A percentile compares a stretch with the other conserved stretches of the same genome.
phyloP scores from a whole-genome alignment of 1,284 basidiomycete genomes.

The Irpex rosettiformis region DNA sequence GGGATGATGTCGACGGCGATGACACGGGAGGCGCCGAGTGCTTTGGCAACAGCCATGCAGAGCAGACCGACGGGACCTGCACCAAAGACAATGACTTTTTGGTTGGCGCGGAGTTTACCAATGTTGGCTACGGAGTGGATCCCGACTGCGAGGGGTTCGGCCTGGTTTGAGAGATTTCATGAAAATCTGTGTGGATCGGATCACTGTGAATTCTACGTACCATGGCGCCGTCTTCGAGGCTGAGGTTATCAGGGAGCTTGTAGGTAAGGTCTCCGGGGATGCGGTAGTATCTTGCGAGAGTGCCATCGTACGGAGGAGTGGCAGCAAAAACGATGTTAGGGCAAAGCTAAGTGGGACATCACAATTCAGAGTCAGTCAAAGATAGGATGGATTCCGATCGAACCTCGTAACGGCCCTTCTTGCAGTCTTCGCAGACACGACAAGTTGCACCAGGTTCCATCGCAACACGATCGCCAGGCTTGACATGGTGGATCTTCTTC shows the following conservation, averaged over 20 bases:
- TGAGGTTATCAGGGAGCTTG: constrained; percentile 67
- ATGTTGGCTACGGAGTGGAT: constrained; percentile 85
- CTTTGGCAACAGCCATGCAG: constrained; percentile 90
- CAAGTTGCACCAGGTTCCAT: constrained; percentile 83
- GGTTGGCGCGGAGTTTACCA: constrained; percentile 69
- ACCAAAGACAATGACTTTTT: constrained; percentile 79
- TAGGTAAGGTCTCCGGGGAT: constrained; percentile 75
- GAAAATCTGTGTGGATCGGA: background rate
- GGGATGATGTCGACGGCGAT: constrained; percentile 86
- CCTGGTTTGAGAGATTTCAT: constrained; percentile 39
- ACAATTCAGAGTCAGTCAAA: background rate
- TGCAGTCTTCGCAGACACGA: constrained; percentile 70
- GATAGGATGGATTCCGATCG: constrained; percentile 15
- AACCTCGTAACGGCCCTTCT: constrained; percentile 79
- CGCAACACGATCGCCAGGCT: constrained; percentile 84
- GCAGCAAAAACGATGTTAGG: constrained; percentile 81
- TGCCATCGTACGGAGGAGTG: constrained; percentile 89
- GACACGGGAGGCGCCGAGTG: constrained; percentile 78
- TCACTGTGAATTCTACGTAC: constrained; percentile 33
- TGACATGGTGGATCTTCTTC: constrained; percentile 65
- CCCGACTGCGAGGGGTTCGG: constrained; percentile 93
- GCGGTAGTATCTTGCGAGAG: constrained; percentile 78
- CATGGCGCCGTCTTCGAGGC: constrained; percentile 84
- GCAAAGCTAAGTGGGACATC: constrained; percentile 51
- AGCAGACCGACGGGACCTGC: constrained; percentile 94